Evolutionary conservation across 2,329 filamentous ascomycete species (phyloP), one percentile per base, ranked within the genome.

Genomic region (Sarocladium strictum): DNA sequence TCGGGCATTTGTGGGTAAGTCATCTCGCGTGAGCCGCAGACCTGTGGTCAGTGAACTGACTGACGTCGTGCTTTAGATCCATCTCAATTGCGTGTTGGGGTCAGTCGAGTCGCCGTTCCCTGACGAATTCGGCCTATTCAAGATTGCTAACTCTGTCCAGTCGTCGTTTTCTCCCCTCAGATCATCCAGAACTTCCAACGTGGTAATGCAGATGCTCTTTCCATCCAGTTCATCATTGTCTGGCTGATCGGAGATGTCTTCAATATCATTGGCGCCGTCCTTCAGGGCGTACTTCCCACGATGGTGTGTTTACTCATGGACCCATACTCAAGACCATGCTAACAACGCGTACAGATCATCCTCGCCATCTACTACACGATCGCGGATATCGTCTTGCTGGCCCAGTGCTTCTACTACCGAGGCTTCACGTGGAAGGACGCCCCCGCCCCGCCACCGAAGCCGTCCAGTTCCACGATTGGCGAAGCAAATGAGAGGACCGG

Each of bases 221-320:
- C 90, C 0, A 81, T 97, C 14, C 86, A 93, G 55, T 99, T 97
- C 74, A 85, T 97, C 65, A 85, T 95, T 57, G 83, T 96, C 64
- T 99, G 94, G 94, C 80, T 97, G 2, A 78, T 86, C 1, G 94
- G 94, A 53, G 94, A 99, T 84, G 85, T 97, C 60, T 97, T 96
- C 78, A 97, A 97, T 67, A 95, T 97, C 59, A 78, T 96, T 2
- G 93, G 93, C n/a, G 89, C 91, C 17, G 84, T 97, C 15, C 70
- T 97, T 11, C 93, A 97, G 69, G 88, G 89, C 54, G 93, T 99
- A 6, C 72, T 97, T 54, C 92, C 94, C 1, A 99, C 93, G 0
- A 97, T 97, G 91, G 81, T 85, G 66, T 58, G 72, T 37, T 15
- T 6, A 3, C 17, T 21, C 24, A 27, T 7, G 2, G 27, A 10